Evolutionary conservation across 73 alveolate genomes (phyloP), one percentile per base, ranked within the genome.

Genomic region (Tetrahymena malaccensis): DNA sequence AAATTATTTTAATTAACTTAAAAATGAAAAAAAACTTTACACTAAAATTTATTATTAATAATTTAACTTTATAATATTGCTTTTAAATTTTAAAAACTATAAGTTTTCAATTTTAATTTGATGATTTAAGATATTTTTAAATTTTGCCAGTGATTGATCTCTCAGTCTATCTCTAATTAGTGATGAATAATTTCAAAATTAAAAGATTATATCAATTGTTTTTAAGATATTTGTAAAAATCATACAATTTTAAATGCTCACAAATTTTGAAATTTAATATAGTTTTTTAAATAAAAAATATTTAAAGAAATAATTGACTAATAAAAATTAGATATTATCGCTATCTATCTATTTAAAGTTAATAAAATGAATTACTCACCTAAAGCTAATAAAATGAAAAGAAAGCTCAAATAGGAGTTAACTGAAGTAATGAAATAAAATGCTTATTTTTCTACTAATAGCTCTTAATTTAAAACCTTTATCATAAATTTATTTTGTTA

Each of bases 381-480:
- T 1, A 70, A 70, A 31, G 89, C 89, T 12, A 70, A 70, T 31
- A 70, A 89, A 37, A 43, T 70, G 83, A 95, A 95, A 95, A 95
- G 94, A 94, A 95, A 95, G 38, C 95, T 34, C 10, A 95, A 89
- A 93, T 43, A 70, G 11, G 97, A 95, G 27, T 85, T 95, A 58
- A 89, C 95, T 89, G 97, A 95, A 37, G 89, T 70, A 70, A 70
- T 9, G 12, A n/a, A 70, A 11, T 27, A 27, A 27, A 27, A 70
- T 7, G 5, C 3, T 9, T 70, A 70, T 27, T 1, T 12, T 70
- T 70, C 17, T 70, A 0, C 37, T 7, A 25, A 70, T 0, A 31
- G 89, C 34, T 70, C 1, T 0, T 1, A 70, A 70, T n/a, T n/a
- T 70, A n/a, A 70, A 27, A 40, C 44, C 19, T 8, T 19, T 8